These are phyloP conservation scores for Plasmodium blacklocki DNA, from an alignment of 169 alveolate species.

Conservation along the genomic window DNA sequence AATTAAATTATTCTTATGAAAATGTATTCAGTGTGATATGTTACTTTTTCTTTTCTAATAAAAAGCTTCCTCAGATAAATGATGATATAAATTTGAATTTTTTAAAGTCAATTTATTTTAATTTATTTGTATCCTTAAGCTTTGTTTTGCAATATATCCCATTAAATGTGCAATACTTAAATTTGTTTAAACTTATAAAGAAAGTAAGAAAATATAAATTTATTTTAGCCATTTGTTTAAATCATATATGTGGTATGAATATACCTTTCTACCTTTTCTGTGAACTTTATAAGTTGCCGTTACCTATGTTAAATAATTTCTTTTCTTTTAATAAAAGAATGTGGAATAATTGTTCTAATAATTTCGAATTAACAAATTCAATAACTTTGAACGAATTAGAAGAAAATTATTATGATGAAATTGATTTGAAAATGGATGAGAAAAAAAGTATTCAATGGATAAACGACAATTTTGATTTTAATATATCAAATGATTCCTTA, in stretches of 20 bases:
- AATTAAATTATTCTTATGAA: slow-evolving; percentile 47
- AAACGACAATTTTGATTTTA: slow-evolving; percentile 32
- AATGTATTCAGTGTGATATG: slow-evolving; percentile 37
- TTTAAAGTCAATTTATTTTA: slow-evolving; percentile 67
- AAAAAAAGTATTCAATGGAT: slow-evolving; percentile 52
- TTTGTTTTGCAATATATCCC: slow-evolving; percentile 69
- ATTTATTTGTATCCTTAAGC: slow-evolving; percentile 55
- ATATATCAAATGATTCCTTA: slow-evolving; percentile 30
- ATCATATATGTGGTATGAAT: slow-evolving; percentile 62
- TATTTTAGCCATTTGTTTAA: slow-evolving; percentile 54
- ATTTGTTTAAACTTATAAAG: slow-evolving; percentile 65
- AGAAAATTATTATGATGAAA: slow-evolving; percentile 37
- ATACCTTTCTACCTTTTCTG: slow-evolving; percentile 54
- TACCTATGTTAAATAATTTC: slow-evolving; percentile 24
- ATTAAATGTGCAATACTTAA: slow-evolving; percentile 53
- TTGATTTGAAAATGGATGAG: slow-evolving; percentile 21
- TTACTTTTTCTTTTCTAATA: slow-evolving; percentile 44
- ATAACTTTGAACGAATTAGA: slow-evolving; percentile 16
- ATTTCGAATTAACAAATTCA: slow-evolving; percentile 9
- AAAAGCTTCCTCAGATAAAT: slow-evolving; percentile 7
- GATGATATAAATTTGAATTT: slow-evolving; percentile 46
- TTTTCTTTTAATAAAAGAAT: slow-evolving; percentile 29
- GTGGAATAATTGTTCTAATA: not conserved
- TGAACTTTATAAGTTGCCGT: slow-evolving; percentile 39
- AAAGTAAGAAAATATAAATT: slow-evolving; percentile 61